phyloP scores from a whole-genome alignment of 176 grass and related monocot species.

The Juncus effusus region DNA sequence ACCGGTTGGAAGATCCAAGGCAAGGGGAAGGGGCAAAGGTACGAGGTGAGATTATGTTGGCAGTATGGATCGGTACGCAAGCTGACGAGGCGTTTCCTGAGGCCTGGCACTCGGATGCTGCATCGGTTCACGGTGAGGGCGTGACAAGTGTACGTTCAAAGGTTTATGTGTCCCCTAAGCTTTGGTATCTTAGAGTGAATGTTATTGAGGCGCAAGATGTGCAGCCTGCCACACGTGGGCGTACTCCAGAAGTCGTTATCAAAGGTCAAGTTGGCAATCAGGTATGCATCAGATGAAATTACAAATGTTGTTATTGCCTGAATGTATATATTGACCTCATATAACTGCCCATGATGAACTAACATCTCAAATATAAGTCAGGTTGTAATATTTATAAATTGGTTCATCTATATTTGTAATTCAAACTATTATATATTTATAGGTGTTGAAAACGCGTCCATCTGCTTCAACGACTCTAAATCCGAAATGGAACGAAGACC shows the following conservation, averaged over 20 bases:
- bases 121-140: slow-evolving; percentile 51
- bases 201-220: slow-evolving; percentile 91
- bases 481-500: slow-evolving; percentile 89
- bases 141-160: slow-evolving; percentile 65
- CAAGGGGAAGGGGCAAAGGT: slow-evolving; percentile 43
- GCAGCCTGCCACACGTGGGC: slow-evolving; percentile 40
- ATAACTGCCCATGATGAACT: too few relatives aligned
- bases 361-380: too few relatives aligned
- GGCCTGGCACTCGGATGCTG: slow-evolving; percentile 93
- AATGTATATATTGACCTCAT: too few relatives aligned
- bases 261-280: slow-evolving; percentile 85
- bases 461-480: slow-evolving; percentile 37
- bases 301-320: neutral
- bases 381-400: too few relatives aligned
- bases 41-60: slow-evolving; percentile 77
- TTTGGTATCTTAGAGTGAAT: slow-evolving; percentile 90
- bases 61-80: slow-evolving; percentile 89
- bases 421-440: neutral
- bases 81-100: slow-evolving; percentile 87
- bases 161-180: slow-evolving; percentile 80
- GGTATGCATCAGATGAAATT: neutral
- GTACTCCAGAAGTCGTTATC: slow-evolving; percentile 55
- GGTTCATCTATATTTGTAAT: neutral
- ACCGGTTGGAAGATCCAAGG: slow-evolving; percentile 50
- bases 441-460: slow-evolving; percentile 60